Percentiles rank a stretch among this genome's conserved stretches.
phyloP scores from a whole-genome alignment of 768 basidiomycete species.

The Kwoniella mangroviensis region DNA sequence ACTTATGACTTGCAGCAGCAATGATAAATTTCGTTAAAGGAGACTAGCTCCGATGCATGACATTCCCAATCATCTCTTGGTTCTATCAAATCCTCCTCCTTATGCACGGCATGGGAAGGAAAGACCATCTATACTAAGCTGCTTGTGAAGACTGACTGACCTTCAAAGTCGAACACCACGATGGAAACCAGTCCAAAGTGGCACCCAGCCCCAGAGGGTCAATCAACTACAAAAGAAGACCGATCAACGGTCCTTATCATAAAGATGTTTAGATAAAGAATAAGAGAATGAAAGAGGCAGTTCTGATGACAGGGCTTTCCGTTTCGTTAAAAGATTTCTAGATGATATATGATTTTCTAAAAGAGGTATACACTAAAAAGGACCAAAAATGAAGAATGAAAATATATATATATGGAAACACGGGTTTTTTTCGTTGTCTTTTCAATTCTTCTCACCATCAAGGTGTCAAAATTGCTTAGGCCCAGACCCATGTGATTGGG shows the following conservation, averaged over 20 bases:
- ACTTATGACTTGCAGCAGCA: background rate
- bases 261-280: conserved; percentile 11
- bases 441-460: conserved; percentile 8
- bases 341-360: conserved; percentile 6
- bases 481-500: conserved; percentile 32
- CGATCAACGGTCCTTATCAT: conserved; percentile 6
- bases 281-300: background rate
- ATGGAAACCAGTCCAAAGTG: conserved; percentile 3
- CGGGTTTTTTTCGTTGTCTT: background rate
- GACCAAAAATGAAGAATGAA: conserved; percentile 22
- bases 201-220: background rate
- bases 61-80: conserved; percentile 4
- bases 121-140: conserved; percentile 15
- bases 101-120: conserved; percentile 15
- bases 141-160: background rate
- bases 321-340: conserved; percentile 2
- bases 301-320: background rate
- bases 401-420: background rate
- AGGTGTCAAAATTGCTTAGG: conserved; percentile 18
- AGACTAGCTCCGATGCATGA: conserved; percentile 32
- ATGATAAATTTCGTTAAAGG: conserved; percentile 10
- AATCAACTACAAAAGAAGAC: background rate
- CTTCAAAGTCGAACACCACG: background rate
- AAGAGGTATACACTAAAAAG: conserved; percentile 16
- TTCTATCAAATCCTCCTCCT: conserved; percentile 3